Conservation (phyloP, 148 eudicot species). For the Agrostemma githago region DNA sequence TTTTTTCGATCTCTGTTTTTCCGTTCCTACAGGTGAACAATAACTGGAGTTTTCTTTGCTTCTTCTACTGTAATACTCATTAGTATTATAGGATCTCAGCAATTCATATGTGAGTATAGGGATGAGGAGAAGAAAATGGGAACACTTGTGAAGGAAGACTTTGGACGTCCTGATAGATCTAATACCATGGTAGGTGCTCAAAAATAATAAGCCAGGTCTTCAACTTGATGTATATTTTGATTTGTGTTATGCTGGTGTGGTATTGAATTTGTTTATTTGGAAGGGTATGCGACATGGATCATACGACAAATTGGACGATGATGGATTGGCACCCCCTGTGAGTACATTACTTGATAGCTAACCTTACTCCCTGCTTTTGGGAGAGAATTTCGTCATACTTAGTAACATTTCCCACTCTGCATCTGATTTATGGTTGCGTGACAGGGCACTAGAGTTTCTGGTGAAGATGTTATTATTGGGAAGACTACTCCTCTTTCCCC, state of each 20-base stretch:
- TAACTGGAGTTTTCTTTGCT: neutral
- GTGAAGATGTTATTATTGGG: conserved; percentile 98
- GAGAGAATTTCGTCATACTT: neutral
- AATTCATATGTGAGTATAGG: conserved; percentile 28
- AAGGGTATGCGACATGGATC: conserved; percentile 99
- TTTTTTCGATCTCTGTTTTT: conserved; percentile 88
- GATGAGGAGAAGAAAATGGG: conserved; percentile 99
- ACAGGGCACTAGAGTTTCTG: conserved; percentile 88
- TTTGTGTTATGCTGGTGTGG: conserved; percentile 1
- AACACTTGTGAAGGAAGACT: conserved; percentile 88
- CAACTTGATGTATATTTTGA: neutral
- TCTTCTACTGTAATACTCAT: neutral
- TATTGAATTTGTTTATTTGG: conserved; percentile 11
- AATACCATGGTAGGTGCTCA: conserved; percentile 66
- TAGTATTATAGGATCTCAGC: neutral
- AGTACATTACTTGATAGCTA: conserved; percentile 25
- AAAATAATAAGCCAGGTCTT: neutral
- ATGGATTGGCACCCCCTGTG: conserved; percentile 99
- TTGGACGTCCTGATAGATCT: conserved; percentile 89
- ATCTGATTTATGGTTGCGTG: conserved; percentile 17
- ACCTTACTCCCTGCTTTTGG: neutral
- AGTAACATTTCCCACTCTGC: neutral
- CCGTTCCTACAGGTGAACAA: conserved; percentile 77
- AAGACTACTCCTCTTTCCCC: conserved; percentile 83
- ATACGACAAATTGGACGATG: conserved; percentile 93